Evolutionary conservation across 148 eudicot genomes (phyloP).

Genomic region (Rhododendron vialii): DNA sequence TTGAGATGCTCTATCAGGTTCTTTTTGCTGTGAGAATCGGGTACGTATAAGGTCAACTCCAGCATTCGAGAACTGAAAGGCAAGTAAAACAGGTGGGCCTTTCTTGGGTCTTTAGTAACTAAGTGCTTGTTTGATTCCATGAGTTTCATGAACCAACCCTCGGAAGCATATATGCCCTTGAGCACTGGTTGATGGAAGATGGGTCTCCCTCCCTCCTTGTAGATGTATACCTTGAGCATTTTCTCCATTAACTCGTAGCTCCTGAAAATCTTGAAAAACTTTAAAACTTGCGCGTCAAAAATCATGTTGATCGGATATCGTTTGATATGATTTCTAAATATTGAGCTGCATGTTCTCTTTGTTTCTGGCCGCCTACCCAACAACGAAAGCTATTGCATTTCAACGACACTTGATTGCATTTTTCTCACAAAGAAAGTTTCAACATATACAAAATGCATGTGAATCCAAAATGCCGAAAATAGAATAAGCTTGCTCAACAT

Average conservation of each 20-base stretch:
- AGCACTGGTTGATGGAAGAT: constrained; percentile 35
- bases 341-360: background rate
- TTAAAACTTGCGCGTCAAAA: background rate
- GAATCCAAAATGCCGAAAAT: background rate
- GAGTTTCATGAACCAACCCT: constrained; percentile 45
- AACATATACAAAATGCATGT: background rate
- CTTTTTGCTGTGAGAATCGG: constrained; percentile 27
- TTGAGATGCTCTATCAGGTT: constrained; percentile 20
- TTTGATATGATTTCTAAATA: too few species aligned
- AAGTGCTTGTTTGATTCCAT: constrained; percentile 30
- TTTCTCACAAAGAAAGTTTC: background rate
- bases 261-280: constrained; percentile 29
- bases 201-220: constrained; percentile 36
- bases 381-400: background rate
- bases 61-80: constrained; percentile 32
- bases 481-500: background rate
- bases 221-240: constrained; percentile 35
- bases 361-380: background rate
- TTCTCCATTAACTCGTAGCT: constrained; percentile 43
- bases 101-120: constrained; percentile 19
- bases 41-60: constrained; percentile 22
- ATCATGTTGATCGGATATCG: too few species aligned
- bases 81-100: constrained; percentile 39
- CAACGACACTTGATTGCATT: background rate
- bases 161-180: constrained; percentile 41